These are phyloP conservation scores for Dispira simplex DNA, from an alignment of 192 early-diverging fungal species.

Conservation along the genomic window DNA sequence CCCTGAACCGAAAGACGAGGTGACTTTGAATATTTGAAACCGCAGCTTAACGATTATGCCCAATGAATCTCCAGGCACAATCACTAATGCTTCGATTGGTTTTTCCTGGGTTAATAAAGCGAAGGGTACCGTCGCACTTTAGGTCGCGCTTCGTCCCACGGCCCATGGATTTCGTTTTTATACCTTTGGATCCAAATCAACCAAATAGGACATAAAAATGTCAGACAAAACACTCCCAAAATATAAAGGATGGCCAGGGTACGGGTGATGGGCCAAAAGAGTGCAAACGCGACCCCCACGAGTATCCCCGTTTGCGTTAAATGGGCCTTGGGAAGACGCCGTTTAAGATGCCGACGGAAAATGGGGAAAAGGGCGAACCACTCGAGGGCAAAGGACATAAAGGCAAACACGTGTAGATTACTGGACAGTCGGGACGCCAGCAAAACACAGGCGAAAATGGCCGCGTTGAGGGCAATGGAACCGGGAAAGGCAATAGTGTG, in stretches of 20 bases:
- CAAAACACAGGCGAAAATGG: slow-evolving; percentile 85
- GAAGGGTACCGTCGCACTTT: slow-evolving; percentile 33
- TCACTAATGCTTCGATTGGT: too few relatives aligned
- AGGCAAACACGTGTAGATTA: slow-evolving; percentile 74
- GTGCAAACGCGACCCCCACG: slow-evolving; percentile 33
- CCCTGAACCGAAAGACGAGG: too few relatives aligned
- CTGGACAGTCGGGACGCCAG: slow-evolving; percentile 72
- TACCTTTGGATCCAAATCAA: slow-evolving; percentile 87
- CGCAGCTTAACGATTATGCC: too few relatives aligned
- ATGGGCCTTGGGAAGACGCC: slow-evolving; percentile 19
- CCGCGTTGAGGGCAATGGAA: slow-evolving; percentile 92
- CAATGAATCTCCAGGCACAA: too few relatives aligned
- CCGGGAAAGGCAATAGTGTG: slow-evolving; percentile 61
- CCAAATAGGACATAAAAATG: slow-evolving; percentile 78
- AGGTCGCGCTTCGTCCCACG: slow-evolving; percentile 90
- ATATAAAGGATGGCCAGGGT: slow-evolving; percentile 53
- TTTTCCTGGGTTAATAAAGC: too few relatives aligned
- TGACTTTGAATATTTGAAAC: too few relatives aligned
- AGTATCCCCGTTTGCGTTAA: slow-evolving; percentile 20
- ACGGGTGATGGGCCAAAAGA: slow-evolving; percentile 55
- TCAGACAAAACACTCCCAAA: slow-evolving; percentile 57
- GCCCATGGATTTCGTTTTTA: slow-evolving; percentile 95
- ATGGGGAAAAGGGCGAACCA: slow-evolving; percentile 96
- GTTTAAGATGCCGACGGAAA: slow-evolving; percentile 61
- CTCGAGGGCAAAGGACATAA: slow-evolving; percentile 73